phyloP scores from a whole-genome alignment of 2,329 filamentous ascomycete species.

The Ambrosiella beaveri region DNA sequence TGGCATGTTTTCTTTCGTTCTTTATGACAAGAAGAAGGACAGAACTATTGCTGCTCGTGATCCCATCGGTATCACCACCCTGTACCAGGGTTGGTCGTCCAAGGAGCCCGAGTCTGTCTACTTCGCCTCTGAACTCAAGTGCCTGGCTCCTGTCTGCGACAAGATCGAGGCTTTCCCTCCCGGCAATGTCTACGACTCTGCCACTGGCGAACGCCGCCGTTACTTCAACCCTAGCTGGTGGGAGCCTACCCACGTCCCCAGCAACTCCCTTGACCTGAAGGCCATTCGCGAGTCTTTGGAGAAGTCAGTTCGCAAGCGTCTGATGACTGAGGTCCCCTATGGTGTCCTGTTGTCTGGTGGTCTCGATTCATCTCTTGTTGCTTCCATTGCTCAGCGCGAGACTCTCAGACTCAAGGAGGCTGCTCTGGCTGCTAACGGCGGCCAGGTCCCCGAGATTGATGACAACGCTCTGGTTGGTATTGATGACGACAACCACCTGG shows the following conservation, averaged over 20 bases:
- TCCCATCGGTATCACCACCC: slow-evolving; percentile 90
- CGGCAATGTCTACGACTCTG: slow-evolving; percentile 89
- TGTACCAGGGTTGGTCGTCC: slow-evolving; percentile 88
- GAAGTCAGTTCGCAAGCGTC: slow-evolving; percentile 79
- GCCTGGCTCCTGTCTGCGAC: slow-evolving; percentile 81
- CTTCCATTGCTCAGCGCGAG: slow-evolving; percentile 87
- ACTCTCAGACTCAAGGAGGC: slow-evolving; percentile 59
- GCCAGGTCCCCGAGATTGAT: slow-evolving; percentile 31
- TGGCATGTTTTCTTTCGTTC: slow-evolving; percentile 98
- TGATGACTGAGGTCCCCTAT: slow-evolving; percentile 98
- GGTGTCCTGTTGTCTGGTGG: slow-evolving; percentile 90
- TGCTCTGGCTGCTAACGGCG: slow-evolving; percentile 33
- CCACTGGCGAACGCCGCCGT: slow-evolving; percentile 64
- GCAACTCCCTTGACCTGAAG: slow-evolving; percentile 69
- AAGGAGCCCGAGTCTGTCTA: slow-evolving; percentile 69
- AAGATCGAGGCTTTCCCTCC: slow-evolving; percentile 88
- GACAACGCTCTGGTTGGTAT: slow-evolving; percentile 71
- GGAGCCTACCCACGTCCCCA: slow-evolving; percentile 63
- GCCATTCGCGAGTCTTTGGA: slow-evolving; percentile 66
- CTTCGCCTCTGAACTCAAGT: slow-evolving; percentile 96
- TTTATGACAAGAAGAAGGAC: slow-evolving; percentile 91
- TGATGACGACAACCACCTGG: slow-evolving; percentile 77
- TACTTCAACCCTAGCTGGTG: slow-evolving; percentile 93
- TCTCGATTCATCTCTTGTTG: slow-evolving; percentile 86
- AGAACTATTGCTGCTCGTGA: slow-evolving; percentile 86